These are phyloP conservation scores for Zasmidium cellare DNA, from an alignment of 2,329 filamentous ascomycete genomes.

Conservation along the genomic window DNA sequence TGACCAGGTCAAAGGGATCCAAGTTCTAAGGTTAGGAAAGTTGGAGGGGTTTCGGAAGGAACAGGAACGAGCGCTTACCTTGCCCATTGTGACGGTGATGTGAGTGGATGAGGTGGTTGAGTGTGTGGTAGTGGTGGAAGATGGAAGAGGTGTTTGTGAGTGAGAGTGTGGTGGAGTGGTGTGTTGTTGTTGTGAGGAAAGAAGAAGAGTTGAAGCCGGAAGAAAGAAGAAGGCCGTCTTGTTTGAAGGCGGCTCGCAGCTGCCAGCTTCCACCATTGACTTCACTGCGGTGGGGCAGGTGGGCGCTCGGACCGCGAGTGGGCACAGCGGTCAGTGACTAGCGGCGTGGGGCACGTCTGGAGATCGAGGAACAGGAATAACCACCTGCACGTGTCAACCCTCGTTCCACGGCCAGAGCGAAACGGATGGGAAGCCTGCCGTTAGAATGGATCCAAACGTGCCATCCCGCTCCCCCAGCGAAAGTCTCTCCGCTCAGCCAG, in stretches of 20 bases:
- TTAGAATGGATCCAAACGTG: background rate
- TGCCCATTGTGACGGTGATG: constrained; percentile 26
- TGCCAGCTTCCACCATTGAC: background rate
- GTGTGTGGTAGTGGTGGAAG: constrained; percentile 3
- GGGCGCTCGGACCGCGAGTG: background rate
- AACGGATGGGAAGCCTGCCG: constrained; percentile 3
- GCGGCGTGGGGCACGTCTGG: background rate
- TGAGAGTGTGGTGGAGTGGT: constrained; percentile 1
- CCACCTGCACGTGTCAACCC: background rate
- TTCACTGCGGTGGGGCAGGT: constrained; percentile 1
- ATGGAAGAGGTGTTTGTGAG: constrained; percentile 1
- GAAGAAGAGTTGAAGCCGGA: background rate
- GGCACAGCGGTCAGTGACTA: background rate
- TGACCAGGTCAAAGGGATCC: background rate
- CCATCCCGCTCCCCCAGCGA: background rate
- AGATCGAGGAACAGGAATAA: constrained; percentile 9
- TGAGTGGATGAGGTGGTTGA: constrained; percentile 2
- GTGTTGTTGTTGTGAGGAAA: constrained; percentile 1
- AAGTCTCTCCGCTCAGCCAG: background rate
- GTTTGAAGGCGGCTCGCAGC: background rate
- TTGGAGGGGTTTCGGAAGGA: constrained; percentile 6
- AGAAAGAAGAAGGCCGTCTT: background rate
- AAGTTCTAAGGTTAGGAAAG: constrained; percentile 6
- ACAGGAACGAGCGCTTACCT: constrained; percentile 20
- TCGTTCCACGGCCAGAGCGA: background rate